Base-by-base conservation (phyloP, 2,329 filamentous ascomycete genomes). In the Westerdykella ornata region DNA sequence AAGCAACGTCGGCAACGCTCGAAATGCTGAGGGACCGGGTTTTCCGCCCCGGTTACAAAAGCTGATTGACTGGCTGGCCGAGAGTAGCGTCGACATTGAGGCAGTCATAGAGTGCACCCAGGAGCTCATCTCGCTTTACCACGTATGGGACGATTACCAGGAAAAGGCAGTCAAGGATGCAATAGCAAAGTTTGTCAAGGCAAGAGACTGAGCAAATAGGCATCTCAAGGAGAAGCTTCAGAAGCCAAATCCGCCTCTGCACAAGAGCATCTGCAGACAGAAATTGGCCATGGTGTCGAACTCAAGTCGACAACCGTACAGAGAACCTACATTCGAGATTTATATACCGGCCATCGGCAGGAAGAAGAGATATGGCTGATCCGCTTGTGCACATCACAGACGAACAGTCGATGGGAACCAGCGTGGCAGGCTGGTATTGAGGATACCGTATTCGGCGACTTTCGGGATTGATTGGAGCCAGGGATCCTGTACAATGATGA, bases 121-220 rank as follows among this genome's bases (percentile, higher is more conserved):
- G 67, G 89, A 95, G 68, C 77, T 95, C 47, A 86, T 96, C 39
- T 89, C 86, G 3, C 78, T 95, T 48, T 95, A 95, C 61, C 86
- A 94, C 58, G 68, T 79, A 1, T 84, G 80, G 80, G 81, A 84
- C 50, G 71, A 72, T 44, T 84, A 81, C 57, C 78, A 70, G 41
- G 80, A 84, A 56, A 80, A 82, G 62, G 69, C 70, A 12, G 80
- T 78, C 56, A 82, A 80, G 61, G 81, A 84, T 47, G 68, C 75
- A 48, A 74, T 84, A 53, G 71, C 72, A 7, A 73, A 77, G 49
- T 80, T 81, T 64, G 72, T 83, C 41, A 82, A 79, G 62, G 72
- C 72, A 38, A 73, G 76, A 58, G 74, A 31, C 56, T 80, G 47
- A 76, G 79, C 46, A 78, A 76, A 51, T 78, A 11, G 22, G 22